phyloP scores from a whole-genome alignment of 306 rosid species.

The Spatholobus suberectus region DNA sequence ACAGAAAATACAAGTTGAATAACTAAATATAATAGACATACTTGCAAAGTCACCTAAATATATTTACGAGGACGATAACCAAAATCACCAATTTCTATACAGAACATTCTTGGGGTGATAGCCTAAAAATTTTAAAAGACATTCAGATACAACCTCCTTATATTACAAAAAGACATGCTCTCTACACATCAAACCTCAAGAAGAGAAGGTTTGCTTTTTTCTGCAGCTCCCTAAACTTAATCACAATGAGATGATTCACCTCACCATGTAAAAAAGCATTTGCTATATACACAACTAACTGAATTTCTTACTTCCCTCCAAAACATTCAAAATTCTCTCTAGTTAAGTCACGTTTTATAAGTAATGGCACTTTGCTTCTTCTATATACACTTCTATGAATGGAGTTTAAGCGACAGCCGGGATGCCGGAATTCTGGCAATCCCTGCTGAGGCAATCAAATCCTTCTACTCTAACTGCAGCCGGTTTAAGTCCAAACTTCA shows the following conservation, averaged over 20 bases:
- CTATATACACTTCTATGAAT: conserved; percentile 67
- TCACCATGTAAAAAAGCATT: conserved; percentile 27
- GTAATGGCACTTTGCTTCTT: conserved; percentile 61
- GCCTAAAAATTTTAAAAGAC: conserved; percentile 43
- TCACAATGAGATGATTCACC: conserved; percentile 28
- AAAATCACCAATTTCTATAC: conserved; percentile 56
- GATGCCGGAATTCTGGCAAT: conserved; percentile 78
- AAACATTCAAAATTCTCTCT: conserved; percentile 47
- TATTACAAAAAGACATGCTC: conserved; percentile 49
- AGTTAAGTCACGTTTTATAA: conserved; percentile 42
- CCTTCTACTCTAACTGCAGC: conserved; percentile 93
- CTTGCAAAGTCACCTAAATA: conserved; percentile 34
- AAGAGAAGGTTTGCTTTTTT: conserved; percentile 51
- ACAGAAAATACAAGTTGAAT: conserved; percentile 13
- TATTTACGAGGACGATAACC: conserved; percentile 53
- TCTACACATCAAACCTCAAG: conserved; percentile 52
- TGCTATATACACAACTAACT: conserved; percentile 42
- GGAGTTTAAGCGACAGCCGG: conserved; percentile 66
- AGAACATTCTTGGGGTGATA: conserved; percentile 45
- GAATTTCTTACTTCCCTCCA: conserved; percentile 36
- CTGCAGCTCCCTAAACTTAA: conserved; percentile 40
- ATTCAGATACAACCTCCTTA: conserved; percentile 35
- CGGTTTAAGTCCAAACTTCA: conserved; percentile 69
- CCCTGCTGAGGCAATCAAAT: conserved; percentile 79
- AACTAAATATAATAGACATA: conserved; percentile 7